These are phyloP conservation scores for Nowakowskiella sp. DNA, from an alignment of 192 early-diverging fungal genomes.

Conservation along the genomic window DNA sequence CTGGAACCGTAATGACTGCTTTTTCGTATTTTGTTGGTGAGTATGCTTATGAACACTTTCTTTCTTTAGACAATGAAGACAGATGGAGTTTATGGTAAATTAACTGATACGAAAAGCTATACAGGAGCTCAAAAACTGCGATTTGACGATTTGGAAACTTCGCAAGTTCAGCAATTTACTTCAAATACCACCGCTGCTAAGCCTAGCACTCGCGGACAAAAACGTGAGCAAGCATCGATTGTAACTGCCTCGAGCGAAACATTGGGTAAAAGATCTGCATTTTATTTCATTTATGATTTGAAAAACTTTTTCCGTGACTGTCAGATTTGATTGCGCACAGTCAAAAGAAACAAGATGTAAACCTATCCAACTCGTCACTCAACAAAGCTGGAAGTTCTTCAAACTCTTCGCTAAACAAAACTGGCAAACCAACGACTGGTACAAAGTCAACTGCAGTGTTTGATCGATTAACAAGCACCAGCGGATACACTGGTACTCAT, in stretches of 20 bases:
- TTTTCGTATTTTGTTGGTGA: neutral
- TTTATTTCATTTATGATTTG: neutral
- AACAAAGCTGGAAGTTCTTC: neutral
- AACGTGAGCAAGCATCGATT: neutral
- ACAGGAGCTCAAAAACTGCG: constrained; percentile 3
- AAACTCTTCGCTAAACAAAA: neutral
- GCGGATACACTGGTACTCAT: constrained; percentile 42
- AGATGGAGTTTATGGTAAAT: constrained; percentile 9
- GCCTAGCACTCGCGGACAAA: neutral
- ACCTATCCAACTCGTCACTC: neutral
- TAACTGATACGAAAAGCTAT: constrained; percentile 3
- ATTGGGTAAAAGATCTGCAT: neutral
- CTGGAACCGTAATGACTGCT: neutral
- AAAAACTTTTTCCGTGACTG: neutral
- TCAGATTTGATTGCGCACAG: neutral
- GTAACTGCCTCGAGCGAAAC: neutral
- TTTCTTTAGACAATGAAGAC: constrained; percentile 3
- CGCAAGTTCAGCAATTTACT: neutral
- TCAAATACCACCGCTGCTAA: neutral
- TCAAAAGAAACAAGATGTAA: neutral
- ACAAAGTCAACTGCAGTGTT: constrained; percentile 7
- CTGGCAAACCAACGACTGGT: neutral
- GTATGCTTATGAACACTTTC: neutral
- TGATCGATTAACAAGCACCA: constrained; percentile 2
- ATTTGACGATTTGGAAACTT: constrained; percentile 2